Evolutionary conservation across 225 moss, liverwort and hornwort species (phyloP).

Genomic region (Pseudisothecium myosuroides): DNA sequence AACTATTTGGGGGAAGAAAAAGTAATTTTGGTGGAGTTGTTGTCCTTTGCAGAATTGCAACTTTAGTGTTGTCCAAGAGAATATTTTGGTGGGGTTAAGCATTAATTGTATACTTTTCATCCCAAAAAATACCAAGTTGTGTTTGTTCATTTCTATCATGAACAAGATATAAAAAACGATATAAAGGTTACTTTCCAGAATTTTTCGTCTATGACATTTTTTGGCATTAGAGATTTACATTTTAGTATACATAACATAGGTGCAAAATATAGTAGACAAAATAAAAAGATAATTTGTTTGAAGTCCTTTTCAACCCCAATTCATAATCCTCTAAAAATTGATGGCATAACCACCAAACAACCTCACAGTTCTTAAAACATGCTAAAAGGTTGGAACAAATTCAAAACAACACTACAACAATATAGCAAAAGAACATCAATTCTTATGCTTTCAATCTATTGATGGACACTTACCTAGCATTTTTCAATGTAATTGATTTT

Average conservation of each 20-base stretch:
- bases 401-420: background rate
- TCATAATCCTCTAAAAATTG: background rate
- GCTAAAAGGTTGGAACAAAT: background rate
- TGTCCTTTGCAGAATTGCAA: background rate
- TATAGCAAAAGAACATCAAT: background rate
- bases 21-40: background rate
- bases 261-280: no score
- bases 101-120: background rate
- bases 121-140: accelerated
- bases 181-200: accelerated
- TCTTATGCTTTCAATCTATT: background rate
- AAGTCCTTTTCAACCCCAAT: background rate
- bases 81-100: background rate
- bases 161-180: background rate
- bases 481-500: background rate
- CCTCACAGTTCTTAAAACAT: background rate
- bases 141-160: background rate
- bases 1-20: accelerated
- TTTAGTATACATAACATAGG: background rate
- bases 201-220: background rate
- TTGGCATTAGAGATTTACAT: background rate
- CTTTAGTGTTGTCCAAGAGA: accelerated
- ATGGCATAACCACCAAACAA: background rate
- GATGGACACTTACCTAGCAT: background rate
- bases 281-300: background rate